These are phyloP conservation scores for Coprinellus micaceus DNA, from an alignment of 768 basidiomycete genomes.

Conservation along the genomic window DNA sequence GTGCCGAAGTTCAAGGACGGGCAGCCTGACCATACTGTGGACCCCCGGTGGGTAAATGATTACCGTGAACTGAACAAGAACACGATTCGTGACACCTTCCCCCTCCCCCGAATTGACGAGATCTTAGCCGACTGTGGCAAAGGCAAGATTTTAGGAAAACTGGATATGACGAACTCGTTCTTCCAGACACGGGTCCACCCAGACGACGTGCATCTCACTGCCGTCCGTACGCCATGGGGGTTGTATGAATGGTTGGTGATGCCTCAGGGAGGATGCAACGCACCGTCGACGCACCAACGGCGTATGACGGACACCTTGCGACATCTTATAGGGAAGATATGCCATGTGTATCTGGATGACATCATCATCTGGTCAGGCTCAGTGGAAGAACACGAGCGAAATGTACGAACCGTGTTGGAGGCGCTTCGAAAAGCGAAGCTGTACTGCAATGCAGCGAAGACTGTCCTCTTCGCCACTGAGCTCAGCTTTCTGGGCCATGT, in stretches of 20 bases:
- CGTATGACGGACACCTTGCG: slow-evolving; percentile 24
- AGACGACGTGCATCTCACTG: slow-evolving; percentile 25
- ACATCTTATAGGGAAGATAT: slow-evolving; percentile 18
- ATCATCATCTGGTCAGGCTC: slow-evolving; percentile 22
- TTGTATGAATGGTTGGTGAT: slow-evolving; percentile 42
- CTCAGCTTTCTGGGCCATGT: slow-evolving; percentile 31
- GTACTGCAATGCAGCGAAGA: slow-evolving; percentile 16
- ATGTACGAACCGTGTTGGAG: slow-evolving; percentile 10
- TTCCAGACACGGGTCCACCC: slow-evolving; percentile 24
- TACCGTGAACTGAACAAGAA: slow-evolving; percentile 29
- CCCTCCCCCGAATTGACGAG: slow-evolving; percentile 26
- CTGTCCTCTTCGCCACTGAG: slow-evolving; percentile 17
- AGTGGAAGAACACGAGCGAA: slow-evolving; percentile 11
- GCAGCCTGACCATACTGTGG: slow-evolving; percentile 15
- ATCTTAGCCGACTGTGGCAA: slow-evolving; percentile 31
- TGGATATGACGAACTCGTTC: slow-evolving; percentile 22
- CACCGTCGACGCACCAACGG: slow-evolving; percentile 27
- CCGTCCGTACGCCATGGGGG: slow-evolving; percentile 35
- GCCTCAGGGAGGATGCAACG: slow-evolving; percentile 25
- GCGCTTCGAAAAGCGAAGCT: slow-evolving; percentile 6
- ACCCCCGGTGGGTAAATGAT: slow-evolving; percentile 36
- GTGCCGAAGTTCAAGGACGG: slow-evolving; percentile 26
- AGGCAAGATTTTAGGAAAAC: slow-evolving; percentile 29
- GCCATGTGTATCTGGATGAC: slow-evolving; percentile 24
- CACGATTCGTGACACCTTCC: slow-evolving; percentile 25